Base-by-base conservation (phyloP, 805 yeast genomes). In the Metschnikowia sp. region DNA sequence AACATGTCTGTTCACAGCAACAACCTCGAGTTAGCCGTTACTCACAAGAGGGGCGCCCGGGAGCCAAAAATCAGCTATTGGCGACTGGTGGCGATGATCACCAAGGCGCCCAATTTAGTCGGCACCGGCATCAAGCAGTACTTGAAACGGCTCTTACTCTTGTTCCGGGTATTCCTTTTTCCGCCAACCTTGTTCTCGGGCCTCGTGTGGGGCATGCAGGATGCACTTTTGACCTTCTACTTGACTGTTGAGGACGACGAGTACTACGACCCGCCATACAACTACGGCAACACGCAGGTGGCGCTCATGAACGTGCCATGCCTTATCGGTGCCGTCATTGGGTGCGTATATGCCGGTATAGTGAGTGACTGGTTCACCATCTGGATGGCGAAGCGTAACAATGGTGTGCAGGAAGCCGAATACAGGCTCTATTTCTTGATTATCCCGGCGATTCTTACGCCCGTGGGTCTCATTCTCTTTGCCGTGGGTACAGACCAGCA, bases 131-230 rank as follows among this genome's bases (percentile, higher is more conserved):
- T 84, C 64, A 79, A 77, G 58, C 91, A 86, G 60, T 86, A 86
- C 60, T 54, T 77, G 53, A 62, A 70, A 47, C 77, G 84, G 42
- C 65, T 86, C 29, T 47, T 64, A 12, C 58, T 74, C 50, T 77
- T 78, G 62, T 63, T 81, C 51, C 73, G 80, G 53, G 83, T 82
- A 60, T 80, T 82, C 53, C 69, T 72, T 53, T 81, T 81, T 59
- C 88, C 88, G 2, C 85, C 87, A 2, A 83, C 81, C 11, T 66
- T 83, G 56, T 67, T 80, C 22, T 80, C 86, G 2, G 88, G 88
- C 42, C 50, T 83, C n/a, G 79, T 85, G 53, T 86, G 92, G 92
- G 92, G 92, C 39, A 72, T 82, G 48, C 92, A 86, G 62, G 89
- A 84, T 60, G 86, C 89, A 0, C 82, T 84, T 59, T 72, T 86